Base-by-base conservation (phyloP, 2,329 filamentous ascomycete genomes). In the Arthrobotrys megalospora region DNA sequence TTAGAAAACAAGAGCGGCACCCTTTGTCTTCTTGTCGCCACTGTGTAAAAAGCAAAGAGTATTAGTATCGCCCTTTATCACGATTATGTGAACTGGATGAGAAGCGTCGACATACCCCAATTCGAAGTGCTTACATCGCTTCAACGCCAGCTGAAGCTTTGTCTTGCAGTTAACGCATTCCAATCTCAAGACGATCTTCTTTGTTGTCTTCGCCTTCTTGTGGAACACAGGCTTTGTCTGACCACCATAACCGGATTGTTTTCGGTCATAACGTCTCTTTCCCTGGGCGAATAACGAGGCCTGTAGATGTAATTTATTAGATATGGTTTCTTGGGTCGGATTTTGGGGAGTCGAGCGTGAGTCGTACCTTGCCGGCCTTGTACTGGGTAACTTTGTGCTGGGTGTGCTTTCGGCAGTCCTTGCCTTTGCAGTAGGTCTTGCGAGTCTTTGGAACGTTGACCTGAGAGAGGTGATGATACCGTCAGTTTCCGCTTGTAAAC, bases 1-100 rank as follows among this genome's bases (percentile, higher is more conserved):
- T 91, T 97, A 99, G 91, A 99, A 99, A 85, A 99, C 96, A 85
- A 99, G 91, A 88, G 96, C 96, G 85, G 96, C 96, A 92, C 96
- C 96, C 94, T 99, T 99, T 85, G 96, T 99, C 93, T 99, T 99
- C 94, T 99, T 99, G 92, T 99, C 96, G 91, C 96, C 96, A 91
- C 96, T 97, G 83, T 84, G 83, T 28, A 72, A 81, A 79, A 80
- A 19, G 65, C 79, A 81, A 80, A 80, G 77, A 73, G 62, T 34
- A 66, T 76, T 16, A 66, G 63, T 24, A 69, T 79, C 43, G 71
- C 43, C 6, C 47, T 32, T 6, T 24, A 10, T 24, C 16, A 64
- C 19, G 16, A 6, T 3, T 50, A 38, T 38, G 63, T 48, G 50
- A 80, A 24, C 32, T 67, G 76, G 36, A 45, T 5, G 45, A 38